Evolutionary conservation across 306 rosid species (phyloP).

Genomic region (Oemleria cerasiformis): DNA sequence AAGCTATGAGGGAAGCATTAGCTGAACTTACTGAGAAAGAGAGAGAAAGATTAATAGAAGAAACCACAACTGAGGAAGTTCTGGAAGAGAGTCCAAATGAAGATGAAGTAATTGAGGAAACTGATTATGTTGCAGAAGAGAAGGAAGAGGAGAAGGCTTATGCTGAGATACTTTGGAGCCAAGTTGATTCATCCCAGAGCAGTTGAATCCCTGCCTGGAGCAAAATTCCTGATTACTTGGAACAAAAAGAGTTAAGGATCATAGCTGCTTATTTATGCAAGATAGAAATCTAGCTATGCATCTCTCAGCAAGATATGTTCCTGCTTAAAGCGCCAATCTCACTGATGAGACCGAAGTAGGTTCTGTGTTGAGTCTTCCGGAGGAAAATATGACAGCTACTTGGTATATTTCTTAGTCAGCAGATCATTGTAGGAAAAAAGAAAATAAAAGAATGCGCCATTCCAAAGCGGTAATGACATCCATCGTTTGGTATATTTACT

Average conservation of each 20-base stretch:
- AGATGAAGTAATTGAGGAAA: constrained; percentile 51
- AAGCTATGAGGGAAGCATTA: constrained; percentile 74
- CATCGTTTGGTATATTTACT: background rate
- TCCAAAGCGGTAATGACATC: background rate
- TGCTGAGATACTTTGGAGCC: constrained; percentile 69
- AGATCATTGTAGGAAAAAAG: background rate
- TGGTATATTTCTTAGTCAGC: background rate
- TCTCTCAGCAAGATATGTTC: background rate
- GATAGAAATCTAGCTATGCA: background rate
- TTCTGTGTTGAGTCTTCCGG: background rate
- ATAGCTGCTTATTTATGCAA: background rate
- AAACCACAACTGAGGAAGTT: constrained; percentile 23
- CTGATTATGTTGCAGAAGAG: constrained; percentile 48
- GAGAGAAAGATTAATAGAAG: constrained; percentile 36
- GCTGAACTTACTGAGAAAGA: constrained; percentile 41
- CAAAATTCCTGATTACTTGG: background rate
- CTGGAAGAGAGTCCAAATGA: constrained; percentile 59
- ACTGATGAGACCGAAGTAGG: background rate
- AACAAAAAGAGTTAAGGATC: constrained; percentile 2
- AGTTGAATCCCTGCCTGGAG: constrained; percentile 20
- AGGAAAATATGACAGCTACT: background rate
- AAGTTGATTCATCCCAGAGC: constrained; percentile 53
- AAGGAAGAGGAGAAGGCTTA: constrained; percentile 78
- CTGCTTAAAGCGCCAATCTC: background rate
- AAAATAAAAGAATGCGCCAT: no score